Base-by-base conservation (phyloP, 225 moss, liverwort and hornwort genomes). In the Physcomitrium patens region DNA sequence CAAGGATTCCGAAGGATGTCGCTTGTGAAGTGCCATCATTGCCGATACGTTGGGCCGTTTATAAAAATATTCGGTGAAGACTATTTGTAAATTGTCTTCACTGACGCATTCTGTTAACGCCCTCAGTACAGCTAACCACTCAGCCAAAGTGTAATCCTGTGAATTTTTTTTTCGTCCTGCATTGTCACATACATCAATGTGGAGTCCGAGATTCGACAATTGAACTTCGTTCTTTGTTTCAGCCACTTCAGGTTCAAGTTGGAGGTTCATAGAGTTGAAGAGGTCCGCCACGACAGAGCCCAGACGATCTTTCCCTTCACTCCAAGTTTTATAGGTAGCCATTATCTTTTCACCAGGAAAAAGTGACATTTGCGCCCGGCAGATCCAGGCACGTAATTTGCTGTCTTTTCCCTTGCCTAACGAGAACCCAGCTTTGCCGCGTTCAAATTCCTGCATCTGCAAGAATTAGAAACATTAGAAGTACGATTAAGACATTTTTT, bases 51-150 rank as follows among this genome's bases (percentile, higher is more conserved):
- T 48, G 59, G 78, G 85, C 58, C 78, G 78, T 44, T 85, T 71
- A 46, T 56, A 20, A 68, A 78, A 74, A 76, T 85, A 85, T 46
- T 76, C 75, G 7, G 71, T 68, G 22, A 78, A 62, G 57, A 54
- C 56, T 66, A 72, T 81, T 71, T 67, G 71, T 45, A 75, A 49
- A 68, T 5, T 72, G 16, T 7, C 1, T 46, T 63, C 42, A 52
- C 12, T 52, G 42, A 74, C 68, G 53, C 56, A 59, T 45, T 15
- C 61, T 47, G 78, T 19, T 57, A 85, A 63, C 31, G 68, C 78
- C 27, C 61, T 71, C 64, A 81, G 12, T 9, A 81, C 58, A 75
- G 81, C 78, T 78, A 85, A 45, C 78, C 81, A 85, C 59, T 85
- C 78, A 42, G 62, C 41, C 59, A 85, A 70, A 44, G 70, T 81